Evolutionary conservation across 1,139 yeast species (phyloP).

Genomic region (Pichia inconspicua): DNA sequence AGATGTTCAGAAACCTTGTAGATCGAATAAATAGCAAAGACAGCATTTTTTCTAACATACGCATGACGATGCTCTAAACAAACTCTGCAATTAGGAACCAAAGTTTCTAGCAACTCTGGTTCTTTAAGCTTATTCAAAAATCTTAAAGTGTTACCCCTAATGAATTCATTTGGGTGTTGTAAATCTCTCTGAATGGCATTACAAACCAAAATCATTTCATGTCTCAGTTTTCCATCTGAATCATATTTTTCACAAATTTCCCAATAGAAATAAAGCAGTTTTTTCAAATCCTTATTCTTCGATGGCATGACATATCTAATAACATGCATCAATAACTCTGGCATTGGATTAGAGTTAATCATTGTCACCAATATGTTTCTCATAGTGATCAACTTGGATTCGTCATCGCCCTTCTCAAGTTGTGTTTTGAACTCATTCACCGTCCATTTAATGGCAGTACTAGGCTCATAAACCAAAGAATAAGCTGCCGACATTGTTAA

Average conservation of each 20-base stretch:
- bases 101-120: constrained; percentile 88
- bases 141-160: constrained; percentile 90
- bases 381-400: constrained; percentile 84
- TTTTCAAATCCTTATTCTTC: constrained; percentile 81
- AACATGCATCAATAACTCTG: constrained; percentile 94
- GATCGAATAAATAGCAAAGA: constrained; percentile 80
- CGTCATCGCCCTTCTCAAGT: constrained; percentile 87
- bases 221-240: constrained; percentile 83
- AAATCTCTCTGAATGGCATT: constrained; percentile 96
- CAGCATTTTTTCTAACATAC: constrained; percentile 95
- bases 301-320: constrained; percentile 98
- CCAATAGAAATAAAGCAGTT: constrained; percentile 92
- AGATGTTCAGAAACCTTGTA: constrained; percentile 77
- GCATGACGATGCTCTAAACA: constrained; percentile 96
- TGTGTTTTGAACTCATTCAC: constrained; percentile 68
- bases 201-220: constrained; percentile 97
- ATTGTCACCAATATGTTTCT: constrained; percentile 76
- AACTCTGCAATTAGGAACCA: constrained; percentile 85
- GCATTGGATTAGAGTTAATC: constrained; percentile 90
- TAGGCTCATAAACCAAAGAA: constrained; percentile 61
- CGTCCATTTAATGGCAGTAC: constrained; percentile 63
- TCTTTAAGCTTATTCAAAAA: constrained; percentile 86
- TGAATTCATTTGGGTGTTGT: constrained; percentile 96
- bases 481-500: constrained; percentile 40
- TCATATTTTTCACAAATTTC: constrained; percentile 94